Evolutionary conservation across 768 basidiomycete genomes (phyloP).

Genomic region (Russula compacta): DNA sequence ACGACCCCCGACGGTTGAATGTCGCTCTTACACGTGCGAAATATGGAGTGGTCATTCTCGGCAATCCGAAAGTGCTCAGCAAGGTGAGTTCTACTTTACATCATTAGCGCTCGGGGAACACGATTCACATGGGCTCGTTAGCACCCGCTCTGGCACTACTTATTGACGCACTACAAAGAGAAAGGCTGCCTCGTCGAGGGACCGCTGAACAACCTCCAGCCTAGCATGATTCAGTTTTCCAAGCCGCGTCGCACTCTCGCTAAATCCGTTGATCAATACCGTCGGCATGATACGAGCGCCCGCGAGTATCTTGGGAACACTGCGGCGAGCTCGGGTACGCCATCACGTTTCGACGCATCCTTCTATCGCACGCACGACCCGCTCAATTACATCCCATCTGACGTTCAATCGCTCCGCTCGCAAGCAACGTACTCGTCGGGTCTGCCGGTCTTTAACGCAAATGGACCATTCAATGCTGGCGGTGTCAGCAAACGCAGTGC

Average conservation of each 20-base stretch:
- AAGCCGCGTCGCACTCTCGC: conserved; percentile 84
- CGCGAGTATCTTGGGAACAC: conserved; percentile 52
- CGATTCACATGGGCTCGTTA: conserved; percentile 29
- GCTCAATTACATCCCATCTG: conserved; percentile 88
- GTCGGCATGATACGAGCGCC: conserved; percentile 86
- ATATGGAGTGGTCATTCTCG: conserved; percentile 97
- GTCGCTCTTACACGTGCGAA: conserved; percentile 96
- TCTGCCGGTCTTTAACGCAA: conserved; percentile 69
- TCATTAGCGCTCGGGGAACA: neutral
- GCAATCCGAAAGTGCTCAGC: conserved; percentile 99
- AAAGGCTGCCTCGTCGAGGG: conserved; percentile 90
- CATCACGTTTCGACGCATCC: conserved; percentile 89
- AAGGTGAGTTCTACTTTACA: conserved; percentile 50
- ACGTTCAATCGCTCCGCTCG: conserved; percentile 91
- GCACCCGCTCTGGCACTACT: conserved; percentile 98
- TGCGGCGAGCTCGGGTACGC: conserved; percentile 60
- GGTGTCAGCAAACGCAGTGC: conserved; percentile 58
- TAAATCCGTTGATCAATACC: conserved; percentile 90
- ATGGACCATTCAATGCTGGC: conserved; percentile 61
- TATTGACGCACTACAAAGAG: conserved; percentile 98
- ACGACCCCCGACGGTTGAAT: conserved; percentile 92
- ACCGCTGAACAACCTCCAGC: conserved; percentile 89
- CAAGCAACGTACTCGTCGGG: conserved; percentile 95
- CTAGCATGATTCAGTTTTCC: conserved; percentile 99
- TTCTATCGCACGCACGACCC: conserved; percentile 96